A percentile compares a stretch with the other conserved stretches of the same genome.
Conservation (phyloP, 768 basidiomycete species). For the Termitomyces sp. region DNA sequence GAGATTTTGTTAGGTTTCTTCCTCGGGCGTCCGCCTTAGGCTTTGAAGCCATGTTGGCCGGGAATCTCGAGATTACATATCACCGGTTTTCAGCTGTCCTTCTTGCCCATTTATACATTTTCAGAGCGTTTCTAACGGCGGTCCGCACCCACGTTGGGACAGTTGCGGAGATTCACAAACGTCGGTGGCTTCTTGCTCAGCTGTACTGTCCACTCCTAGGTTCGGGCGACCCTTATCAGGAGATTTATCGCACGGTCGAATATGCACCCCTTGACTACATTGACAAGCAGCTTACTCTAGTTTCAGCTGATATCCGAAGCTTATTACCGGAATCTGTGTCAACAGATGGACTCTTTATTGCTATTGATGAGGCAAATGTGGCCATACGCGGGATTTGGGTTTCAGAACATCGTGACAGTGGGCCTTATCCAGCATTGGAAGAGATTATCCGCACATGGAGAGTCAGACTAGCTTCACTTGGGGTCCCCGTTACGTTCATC, state of each 20-base stretch:
- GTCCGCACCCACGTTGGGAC: background rate
- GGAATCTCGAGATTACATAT: background rate
- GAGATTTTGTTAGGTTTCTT: background rate
- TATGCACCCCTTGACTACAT: background rate
- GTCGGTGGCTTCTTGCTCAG: background rate
- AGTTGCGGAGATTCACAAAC: background rate
- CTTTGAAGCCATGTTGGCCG: background rate
- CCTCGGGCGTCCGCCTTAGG: background rate
- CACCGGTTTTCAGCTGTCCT: background rate
- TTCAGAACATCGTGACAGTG: too few relatives aligned
- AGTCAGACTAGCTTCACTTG: background rate
- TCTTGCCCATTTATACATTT: background rate
- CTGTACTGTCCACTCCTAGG: background rate
- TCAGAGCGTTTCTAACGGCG: background rate
- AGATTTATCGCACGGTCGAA: background rate
- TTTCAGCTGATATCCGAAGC: background rate
- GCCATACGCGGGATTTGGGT: background rate
- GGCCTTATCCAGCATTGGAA: background rate
- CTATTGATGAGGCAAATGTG: slow-evolving; percentile 3
- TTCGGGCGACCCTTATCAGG: background rate
- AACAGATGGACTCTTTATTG: background rate
- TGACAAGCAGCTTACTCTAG: background rate
- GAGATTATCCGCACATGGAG: background rate
- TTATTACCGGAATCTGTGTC: background rate
- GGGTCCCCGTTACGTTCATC: background rate